Evolutionary conservation across 2,329 filamentous ascomycete genomes (phyloP).

Genomic region (Ceratocystis colombiana): DNA sequence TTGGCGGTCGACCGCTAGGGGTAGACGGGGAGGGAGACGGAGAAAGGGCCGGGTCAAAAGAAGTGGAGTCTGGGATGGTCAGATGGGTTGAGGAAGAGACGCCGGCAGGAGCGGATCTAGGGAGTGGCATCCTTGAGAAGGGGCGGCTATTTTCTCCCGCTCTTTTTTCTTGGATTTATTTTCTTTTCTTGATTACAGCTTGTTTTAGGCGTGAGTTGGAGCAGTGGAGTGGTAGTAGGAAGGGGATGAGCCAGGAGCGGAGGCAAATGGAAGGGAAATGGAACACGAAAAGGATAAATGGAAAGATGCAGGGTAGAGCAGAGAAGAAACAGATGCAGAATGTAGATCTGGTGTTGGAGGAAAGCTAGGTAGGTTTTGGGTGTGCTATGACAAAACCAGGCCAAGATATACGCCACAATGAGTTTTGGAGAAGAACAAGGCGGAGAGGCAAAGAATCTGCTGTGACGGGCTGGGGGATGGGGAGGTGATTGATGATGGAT

Average conservation of each 20-base stretch:
- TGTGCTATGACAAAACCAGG: too few relatives aligned
- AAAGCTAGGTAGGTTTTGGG: too few relatives aligned
- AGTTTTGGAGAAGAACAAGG: not conserved
- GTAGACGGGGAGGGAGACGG: constrained; percentile 30
- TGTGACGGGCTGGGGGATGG: too few relatives aligned
- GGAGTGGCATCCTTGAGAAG: constrained; percentile 9
- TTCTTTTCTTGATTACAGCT: not conserved
- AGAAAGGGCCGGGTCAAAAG: constrained; percentile 24
- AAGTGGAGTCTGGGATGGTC: constrained; percentile 11
- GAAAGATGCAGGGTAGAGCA: not conserved
- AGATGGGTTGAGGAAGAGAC: constrained; percentile 15
- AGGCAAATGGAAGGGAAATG: not conserved
- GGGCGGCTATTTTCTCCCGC: not conserved
- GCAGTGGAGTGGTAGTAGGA: not conserved
- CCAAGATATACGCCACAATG: not conserved
- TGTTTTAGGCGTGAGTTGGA: not conserved
- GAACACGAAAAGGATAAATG: not conserved
- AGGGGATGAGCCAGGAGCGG: too few relatives aligned
- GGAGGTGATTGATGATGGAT: too few relatives aligned
- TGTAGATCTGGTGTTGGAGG: not conserved
- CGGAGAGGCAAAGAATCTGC: not conserved
- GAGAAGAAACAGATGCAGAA: not conserved
- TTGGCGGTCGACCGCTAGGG: constrained; percentile 42
- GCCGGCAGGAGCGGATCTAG: constrained; percentile 11
- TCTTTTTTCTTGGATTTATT: not conserved